Conservation (phyloP, 805 yeast genomes). For the Spathaspora boniae region DNA sequence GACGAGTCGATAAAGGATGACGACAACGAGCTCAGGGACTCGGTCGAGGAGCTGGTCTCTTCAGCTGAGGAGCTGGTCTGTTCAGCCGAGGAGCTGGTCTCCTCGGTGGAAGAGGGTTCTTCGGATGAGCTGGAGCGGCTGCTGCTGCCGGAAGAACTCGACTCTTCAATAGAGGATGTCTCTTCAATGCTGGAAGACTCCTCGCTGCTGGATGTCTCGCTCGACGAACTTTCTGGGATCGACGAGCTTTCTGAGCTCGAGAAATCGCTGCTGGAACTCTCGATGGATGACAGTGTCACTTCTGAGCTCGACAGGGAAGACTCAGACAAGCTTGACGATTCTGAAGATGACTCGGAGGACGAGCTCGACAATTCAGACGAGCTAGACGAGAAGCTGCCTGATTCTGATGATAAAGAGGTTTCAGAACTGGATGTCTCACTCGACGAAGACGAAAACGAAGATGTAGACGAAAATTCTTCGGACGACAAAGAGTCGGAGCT, state of each 20-base stretch:
- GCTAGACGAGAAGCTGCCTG: conserved; percentile 6
- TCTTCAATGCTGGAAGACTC: conserved; percentile 1
- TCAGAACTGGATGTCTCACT: conserved; percentile 2
- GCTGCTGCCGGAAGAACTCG: too few species aligned
- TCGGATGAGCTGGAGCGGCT: conserved; percentile 6
- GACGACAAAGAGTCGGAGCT: too few species aligned
- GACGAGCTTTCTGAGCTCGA: conserved; percentile 2
- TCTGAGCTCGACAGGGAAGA: conserved; percentile 4
- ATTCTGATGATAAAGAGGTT: conserved; percentile 6
- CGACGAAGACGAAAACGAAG: conserved; percentile 8
- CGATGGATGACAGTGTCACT: too few species aligned
- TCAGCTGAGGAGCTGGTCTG: not conserved
- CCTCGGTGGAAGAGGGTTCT: not conserved
- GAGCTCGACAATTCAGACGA: too few species aligned
- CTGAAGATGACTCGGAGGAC: conserved; percentile 6
- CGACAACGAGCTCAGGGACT: conserved; percentile 6
- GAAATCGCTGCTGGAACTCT: conserved; percentile 4
- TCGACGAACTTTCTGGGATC: not conserved
- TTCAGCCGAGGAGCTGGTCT: conserved; percentile 6
- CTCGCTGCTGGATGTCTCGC: not conserved
- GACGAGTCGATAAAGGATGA: too few species aligned
- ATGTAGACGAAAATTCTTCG: conserved; percentile 2
- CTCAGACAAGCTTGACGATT: conserved; percentile 3
- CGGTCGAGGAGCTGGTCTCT: conserved; percentile 3
- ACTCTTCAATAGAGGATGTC: conserved; percentile 4